phyloP scores from a whole-genome alignment of 306 rosid species.

The Morella rubra region DNA sequence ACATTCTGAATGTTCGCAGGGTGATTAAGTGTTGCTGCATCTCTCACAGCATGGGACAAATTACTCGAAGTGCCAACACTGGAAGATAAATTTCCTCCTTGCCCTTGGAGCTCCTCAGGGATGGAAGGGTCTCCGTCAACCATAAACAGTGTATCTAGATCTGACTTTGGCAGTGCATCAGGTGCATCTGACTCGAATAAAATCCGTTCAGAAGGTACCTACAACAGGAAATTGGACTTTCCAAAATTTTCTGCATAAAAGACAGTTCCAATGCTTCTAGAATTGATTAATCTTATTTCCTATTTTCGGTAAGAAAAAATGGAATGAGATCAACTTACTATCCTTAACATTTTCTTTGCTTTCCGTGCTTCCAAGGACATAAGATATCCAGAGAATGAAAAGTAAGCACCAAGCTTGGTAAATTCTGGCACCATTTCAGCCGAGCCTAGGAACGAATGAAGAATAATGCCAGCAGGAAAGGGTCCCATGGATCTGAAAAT shows the following conservation, averaged over 20 bases:
- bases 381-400: slow-evolving; percentile 88
- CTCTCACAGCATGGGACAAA: slow-evolving; percentile 24
- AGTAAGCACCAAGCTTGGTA: slow-evolving; percentile 76
- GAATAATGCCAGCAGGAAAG: slow-evolving; percentile 87
- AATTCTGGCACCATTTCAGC: slow-evolving; percentile 94
- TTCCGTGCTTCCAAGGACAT: slow-evolving; percentile 66
- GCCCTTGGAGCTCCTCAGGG: slow-evolving; percentile 30
- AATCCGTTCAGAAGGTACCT: slow-evolving; percentile 78
- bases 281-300: slow-evolving; percentile 6
- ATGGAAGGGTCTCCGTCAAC: slow-evolving; percentile 68
- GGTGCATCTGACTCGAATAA: slow-evolving; percentile 98
- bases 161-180: slow-evolving; percentile 68
- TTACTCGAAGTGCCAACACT: slow-evolving; percentile 23
- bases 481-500: slow-evolving; percentile 73
- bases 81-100: slow-evolving; percentile 23
- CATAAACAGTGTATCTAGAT: slow-evolving; percentile 44
- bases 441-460: slow-evolving; percentile 89
- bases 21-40: slow-evolving; percentile 57
- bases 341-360: slow-evolving; percentile 83
- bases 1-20: slow-evolving; percentile 70
- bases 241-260: slow-evolving; percentile 10
- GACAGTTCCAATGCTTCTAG: not conserved
- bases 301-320: not conserved
- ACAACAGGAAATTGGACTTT: slow-evolving; percentile 22
- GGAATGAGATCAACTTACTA: slow-evolving; percentile 37